Percentiles rank a stretch among this genome's conserved stretches.
Evolutionary conservation across 2,329 filamentous ascomycete species (phyloP).

Genomic region (Bipolaris oryzae): DNA sequence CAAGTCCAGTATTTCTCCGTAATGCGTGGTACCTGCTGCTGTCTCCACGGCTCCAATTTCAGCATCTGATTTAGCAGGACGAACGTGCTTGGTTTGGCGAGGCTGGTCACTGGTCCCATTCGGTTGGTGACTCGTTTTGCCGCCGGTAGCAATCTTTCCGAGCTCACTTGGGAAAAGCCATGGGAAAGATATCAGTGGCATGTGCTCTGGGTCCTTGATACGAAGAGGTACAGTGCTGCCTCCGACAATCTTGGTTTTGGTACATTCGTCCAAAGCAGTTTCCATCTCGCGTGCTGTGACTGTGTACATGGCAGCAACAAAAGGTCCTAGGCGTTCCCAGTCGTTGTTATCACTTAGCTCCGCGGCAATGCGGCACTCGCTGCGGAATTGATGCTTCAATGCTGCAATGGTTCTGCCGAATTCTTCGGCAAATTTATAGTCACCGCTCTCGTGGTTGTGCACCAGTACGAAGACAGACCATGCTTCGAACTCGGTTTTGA

Average conservation of each 20-base stretch:
- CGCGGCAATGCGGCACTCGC: constrained; percentile 68
- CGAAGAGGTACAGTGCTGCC: constrained; percentile 47
- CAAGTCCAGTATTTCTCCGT: constrained; percentile 46
- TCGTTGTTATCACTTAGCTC: constrained; percentile 51
- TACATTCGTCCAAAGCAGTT: constrained; percentile 61
- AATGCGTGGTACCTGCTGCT: constrained; percentile 39
- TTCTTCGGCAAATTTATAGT: constrained; percentile 88
- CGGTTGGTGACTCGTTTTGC: neutral
- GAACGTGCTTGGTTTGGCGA: constrained; percentile 13
- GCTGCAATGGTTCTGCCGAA: constrained; percentile 70
- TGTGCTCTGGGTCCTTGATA: constrained; percentile 57
- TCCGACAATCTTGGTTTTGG: constrained; percentile 48
- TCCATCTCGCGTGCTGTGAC: constrained; percentile 76
- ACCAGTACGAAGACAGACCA: constrained; percentile 85
- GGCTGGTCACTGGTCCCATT: constrained; percentile 1
- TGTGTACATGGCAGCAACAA: constrained; percentile 87
- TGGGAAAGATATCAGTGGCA: constrained; percentile 90
- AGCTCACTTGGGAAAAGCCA: constrained; percentile 84
- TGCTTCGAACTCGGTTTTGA: constrained; percentile 88
- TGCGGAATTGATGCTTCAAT: constrained; percentile 72
- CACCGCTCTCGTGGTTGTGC: constrained; percentile 71
- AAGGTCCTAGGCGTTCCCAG: constrained; percentile 62
- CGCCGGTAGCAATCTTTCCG: constrained; percentile 67
- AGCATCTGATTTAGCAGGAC: neutral
- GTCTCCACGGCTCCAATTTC: constrained; percentile 36